Evolutionary conservation across 768 basidiomycete genomes (phyloP), one percentile per base, ranked within the genome.

Genomic region (Calvatia gigantea): DNA sequence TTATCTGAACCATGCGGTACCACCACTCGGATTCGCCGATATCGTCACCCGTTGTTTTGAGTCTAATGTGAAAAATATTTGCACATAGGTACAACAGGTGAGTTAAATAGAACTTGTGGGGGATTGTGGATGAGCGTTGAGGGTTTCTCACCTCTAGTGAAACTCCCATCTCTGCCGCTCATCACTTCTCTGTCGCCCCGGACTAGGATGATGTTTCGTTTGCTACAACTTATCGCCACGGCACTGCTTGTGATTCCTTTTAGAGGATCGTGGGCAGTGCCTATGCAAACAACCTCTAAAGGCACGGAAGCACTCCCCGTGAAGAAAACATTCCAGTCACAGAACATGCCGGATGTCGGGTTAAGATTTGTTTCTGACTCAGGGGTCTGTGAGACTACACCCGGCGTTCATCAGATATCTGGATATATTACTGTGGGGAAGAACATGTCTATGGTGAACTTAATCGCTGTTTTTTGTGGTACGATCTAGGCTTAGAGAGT

Each of bases 331-430:
- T 61, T 66, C 61, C 54, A 62, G 12, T 66, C 61, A 4, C 51
- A 41, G 21, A 58, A 46, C 45, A 63, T 60, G 31, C 60, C 61
- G 41, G 67, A 69, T 48, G 59, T 72, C 6, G 62, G 64, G 23
- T 49, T 85, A 4, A 75, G 80, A 7, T 84, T 76, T 65, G 74
- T 85, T 15, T 68, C 73, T 3, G 74, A 86, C 60, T 85, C 85
- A 1, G 84, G 83, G 0, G 72, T 86, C 3, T 86, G 85, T 60
- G 85, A 87, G 64, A 85, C 84, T 7, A 85, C 85, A 0, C 78
- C 83, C 0, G 78, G 78, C 0, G 83, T 86, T 1, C 65, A 68
- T 15, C 84, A 85, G 60, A 71, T 82, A 37, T 85, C 83, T 0
- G 86, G 86, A 1, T 88, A 86, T 62, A 69, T 84, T 6, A 78